phyloP scores from a whole-genome alignment of 257 asterid genomes.

The Nicotiana attenuata region DNA sequence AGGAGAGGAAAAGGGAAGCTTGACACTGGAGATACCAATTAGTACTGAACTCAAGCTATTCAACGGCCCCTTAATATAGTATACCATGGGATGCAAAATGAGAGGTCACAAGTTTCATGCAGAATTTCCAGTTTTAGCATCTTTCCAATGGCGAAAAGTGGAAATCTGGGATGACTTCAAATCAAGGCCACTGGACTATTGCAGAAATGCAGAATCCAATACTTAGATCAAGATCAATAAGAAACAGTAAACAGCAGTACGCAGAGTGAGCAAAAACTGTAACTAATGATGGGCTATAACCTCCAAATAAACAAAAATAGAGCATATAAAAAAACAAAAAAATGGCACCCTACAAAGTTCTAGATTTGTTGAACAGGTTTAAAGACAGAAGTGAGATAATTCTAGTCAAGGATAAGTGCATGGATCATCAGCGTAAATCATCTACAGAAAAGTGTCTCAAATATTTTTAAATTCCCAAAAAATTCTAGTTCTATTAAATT shows the following conservation, averaged over 20 bases:
- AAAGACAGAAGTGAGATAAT: background rate
- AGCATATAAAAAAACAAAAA: background rate
- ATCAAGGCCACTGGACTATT: background rate
- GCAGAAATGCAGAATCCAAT: background rate
- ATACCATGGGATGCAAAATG: background rate
- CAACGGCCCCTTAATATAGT: background rate
- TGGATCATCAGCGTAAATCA: background rate
- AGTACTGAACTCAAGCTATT: background rate
- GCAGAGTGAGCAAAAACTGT: background rate
- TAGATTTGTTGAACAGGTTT: background rate
- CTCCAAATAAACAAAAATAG: background rate
- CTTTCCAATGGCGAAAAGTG: background rate
- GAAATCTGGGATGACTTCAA: background rate
- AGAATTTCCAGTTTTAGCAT: background rate
- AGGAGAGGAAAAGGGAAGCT: background rate
- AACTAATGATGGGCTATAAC: background rate
- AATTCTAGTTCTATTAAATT: background rate
- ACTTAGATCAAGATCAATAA: background rate
- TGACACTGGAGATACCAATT: conserved; percentile 2
- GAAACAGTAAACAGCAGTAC: background rate
- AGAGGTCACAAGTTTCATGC: background rate
- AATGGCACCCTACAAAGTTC: background rate
- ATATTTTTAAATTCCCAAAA: background rate
- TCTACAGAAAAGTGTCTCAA: background rate
- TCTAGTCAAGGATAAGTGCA: background rate